Evolutionary conservation across 305 asterid species (phyloP).

Genomic region (Rubia tinctorum): DNA sequence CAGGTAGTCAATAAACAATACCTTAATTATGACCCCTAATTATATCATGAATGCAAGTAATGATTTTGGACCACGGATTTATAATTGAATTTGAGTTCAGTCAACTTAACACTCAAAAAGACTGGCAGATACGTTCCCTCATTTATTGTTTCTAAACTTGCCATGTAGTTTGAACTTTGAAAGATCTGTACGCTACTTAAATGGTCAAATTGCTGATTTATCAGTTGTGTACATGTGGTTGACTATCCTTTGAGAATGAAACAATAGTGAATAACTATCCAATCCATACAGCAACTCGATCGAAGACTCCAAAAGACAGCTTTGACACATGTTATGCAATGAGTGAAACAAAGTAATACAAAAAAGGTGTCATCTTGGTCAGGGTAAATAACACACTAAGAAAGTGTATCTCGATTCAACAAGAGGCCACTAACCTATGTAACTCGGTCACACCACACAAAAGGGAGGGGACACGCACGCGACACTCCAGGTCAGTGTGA

Average conservation of each 20-base stretch:
- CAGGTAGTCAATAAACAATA: background rate
- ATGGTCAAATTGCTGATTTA: background rate
- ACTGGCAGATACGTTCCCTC: background rate
- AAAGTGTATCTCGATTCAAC: background rate
- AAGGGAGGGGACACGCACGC: background rate
- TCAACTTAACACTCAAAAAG: background rate
- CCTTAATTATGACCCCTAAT: background rate
- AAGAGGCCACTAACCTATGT: background rate
- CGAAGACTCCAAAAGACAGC: background rate
- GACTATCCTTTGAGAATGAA: background rate
- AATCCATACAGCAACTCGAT: background rate
- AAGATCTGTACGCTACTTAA: background rate
- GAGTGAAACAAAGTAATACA: background rate
- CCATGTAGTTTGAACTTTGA: background rate
- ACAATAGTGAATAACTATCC: background rate
- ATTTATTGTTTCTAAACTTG: background rate
- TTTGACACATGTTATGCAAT: background rate
- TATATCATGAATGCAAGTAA: background rate
- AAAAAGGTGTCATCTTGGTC: background rate
- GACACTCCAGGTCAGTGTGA: too few relatives aligned
- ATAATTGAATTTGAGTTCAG: background rate
- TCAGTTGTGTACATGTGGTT: background rate
- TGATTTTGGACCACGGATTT: background rate
- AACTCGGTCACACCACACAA: background rate
- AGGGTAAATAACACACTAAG: background rate